A percentile compares a stretch with the other conserved stretches of the same genome.
These are phyloP conservation scores for Panaeolus papilionaceus DNA, from an alignment of 768 basidiomycete genomes.

Conservation along the genomic window DNA sequence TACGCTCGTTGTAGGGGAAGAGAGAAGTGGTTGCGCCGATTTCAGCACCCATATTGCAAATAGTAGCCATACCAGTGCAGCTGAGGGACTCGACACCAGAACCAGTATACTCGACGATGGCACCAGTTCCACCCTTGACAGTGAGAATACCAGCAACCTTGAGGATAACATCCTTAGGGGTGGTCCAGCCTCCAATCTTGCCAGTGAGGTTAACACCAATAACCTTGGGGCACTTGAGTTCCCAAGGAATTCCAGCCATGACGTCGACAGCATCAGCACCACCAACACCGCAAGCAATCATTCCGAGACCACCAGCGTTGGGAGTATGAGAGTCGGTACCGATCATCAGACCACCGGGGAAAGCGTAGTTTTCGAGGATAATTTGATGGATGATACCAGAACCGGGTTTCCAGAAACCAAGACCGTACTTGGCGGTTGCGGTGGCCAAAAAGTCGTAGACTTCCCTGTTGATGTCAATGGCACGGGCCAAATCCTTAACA, in stretches of 20 bases:
- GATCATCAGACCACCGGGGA: constrained; percentile 99
- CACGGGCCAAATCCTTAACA: constrained; percentile 90
- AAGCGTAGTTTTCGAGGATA: constrained; percentile 98
- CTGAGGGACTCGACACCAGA: constrained; percentile 95
- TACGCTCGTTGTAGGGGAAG: constrained; percentile 98
- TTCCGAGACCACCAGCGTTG: constrained; percentile 98
- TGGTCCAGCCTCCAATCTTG: constrained; percentile 96
- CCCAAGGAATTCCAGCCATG: constrained; percentile 98
- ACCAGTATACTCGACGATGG: constrained; percentile 97
- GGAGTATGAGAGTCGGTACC: constrained; percentile 97
- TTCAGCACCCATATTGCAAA: constrained; percentile 99
- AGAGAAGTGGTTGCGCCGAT: constrained; percentile 98
- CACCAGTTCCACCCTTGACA: constrained; percentile 99
- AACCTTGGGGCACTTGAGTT: constrained; percentile 99
- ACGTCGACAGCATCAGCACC: constrained; percentile 99
- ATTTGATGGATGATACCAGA: constrained; percentile 99
- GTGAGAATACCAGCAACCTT: constrained; percentile 99
- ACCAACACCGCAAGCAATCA: constrained; percentile 99
- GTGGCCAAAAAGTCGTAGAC: constrained; percentile 99
- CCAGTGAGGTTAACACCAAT: constrained; percentile 98
- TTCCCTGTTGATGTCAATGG: constrained; percentile 94
- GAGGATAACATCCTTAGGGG: constrained; percentile 98
- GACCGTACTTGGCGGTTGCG: constrained; percentile 97
- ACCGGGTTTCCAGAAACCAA: constrained; percentile 99
- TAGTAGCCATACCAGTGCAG: constrained; percentile 99